Conservation (phyloP, 768 basidiomycete genomes). For the Dioszegia hungarica region DNA sequence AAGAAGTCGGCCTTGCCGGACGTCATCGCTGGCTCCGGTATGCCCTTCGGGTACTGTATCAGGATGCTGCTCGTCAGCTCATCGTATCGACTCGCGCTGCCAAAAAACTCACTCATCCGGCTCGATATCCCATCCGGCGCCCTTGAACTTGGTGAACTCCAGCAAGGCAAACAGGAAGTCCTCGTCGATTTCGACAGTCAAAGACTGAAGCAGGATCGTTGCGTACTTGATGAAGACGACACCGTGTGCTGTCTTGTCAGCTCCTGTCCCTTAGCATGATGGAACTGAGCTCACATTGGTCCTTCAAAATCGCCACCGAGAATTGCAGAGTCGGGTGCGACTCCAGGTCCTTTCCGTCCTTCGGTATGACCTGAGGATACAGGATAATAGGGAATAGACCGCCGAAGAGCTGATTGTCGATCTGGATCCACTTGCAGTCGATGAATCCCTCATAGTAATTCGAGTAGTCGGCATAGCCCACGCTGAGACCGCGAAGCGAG, state of each 20-base stretch:
- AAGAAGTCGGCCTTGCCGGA: conserved; percentile 70
- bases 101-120: conserved; percentile 61
- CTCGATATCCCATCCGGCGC: conserved; percentile 80
- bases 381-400: conserved; percentile 90
- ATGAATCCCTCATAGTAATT: conserved; percentile 74
- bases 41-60: conserved; percentile 62
- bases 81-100: conserved; percentile 6
- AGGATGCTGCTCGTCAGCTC: conserved; percentile 64
- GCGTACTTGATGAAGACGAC: conserved; percentile 98
- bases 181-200: conserved; percentile 95
- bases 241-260: conserved; percentile 71
- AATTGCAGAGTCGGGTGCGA: conserved; percentile 83
- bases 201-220: conserved; percentile 83
- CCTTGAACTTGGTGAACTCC: conserved; percentile 85
- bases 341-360: conserved; percentile 62
- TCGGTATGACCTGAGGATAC: conserved; percentile 80
- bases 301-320: conserved; percentile 84
- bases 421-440: conserved; percentile 78
- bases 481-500: conserved; percentile 68
- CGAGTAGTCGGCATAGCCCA: conserved; percentile 76
- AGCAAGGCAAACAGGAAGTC: conserved; percentile 88
- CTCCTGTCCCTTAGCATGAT: neutral
- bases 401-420: conserved; percentile 97
- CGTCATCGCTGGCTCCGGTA: conserved; percentile 51
- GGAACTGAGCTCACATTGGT: conserved; percentile 72